Evolutionary conservation across 2,329 filamentous ascomycete species (phyloP), one percentile per base, ranked within the genome.

Genomic region (Rutstroemia sp.): DNA sequence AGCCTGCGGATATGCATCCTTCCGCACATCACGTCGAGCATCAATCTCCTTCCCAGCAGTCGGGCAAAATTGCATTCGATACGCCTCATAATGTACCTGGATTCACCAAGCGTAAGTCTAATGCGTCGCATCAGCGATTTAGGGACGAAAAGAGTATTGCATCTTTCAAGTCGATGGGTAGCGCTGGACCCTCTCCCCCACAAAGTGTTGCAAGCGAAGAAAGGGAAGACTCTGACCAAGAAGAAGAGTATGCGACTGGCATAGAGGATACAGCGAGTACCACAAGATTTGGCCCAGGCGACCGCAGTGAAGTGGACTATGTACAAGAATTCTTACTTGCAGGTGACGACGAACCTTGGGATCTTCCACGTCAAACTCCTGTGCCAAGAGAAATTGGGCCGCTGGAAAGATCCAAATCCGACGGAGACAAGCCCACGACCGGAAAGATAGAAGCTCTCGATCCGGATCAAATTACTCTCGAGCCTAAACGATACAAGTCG

Each of bases 231-330:
- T 49, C 45, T 12, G 49, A 47, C 25, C 37, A 39, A 14, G 52
- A 55, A 23, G 52, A 55, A 18, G 52, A 55, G 42, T 55, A 55
- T n/a, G 52, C 49, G 27, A 55, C 45, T 12, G 50, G 37, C 23
- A 42, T 21, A 19, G 52, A 34, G 19, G 52, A 55, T n/a, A 47
- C 49, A 50, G 52, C 49, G 19, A 45, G 42, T 45, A 19, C 19
- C 4, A 45, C 42, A 21, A 46, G 52, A 41, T 55, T 55, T 18
- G 52, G 52, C 3, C 49, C 45, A 16, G 52, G 52, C 21, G 52
- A 55, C 37, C 46, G 27, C 7, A 47, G 46, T 4, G 39, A 38
- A 25, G 38, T 55, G 19, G 52, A 55, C 14, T 50, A 44, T 34
- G 34, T 55, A 16, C 45, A 55, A 44, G 52, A 55, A 18, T 55